A percentile compares a stretch with the other conserved stretches of the same genome.
Evolutionary conservation across 345 rosid genomes (phyloP).

Genomic region (Turritis glabra): DNA sequence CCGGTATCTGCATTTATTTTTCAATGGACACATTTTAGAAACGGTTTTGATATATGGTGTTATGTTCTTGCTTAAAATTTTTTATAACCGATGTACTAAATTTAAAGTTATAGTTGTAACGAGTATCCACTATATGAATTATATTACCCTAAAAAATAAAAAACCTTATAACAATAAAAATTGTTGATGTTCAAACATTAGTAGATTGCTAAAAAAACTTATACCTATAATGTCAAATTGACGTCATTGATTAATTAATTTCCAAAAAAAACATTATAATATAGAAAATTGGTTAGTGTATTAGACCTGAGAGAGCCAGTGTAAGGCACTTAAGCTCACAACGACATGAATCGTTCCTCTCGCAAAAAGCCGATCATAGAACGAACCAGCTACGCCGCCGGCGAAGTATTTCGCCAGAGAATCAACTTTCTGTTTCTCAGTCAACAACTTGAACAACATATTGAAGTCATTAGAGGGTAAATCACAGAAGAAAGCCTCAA

Average conservation of each 20-base stretch:
- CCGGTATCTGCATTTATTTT: conserved; percentile 48
- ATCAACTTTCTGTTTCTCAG: conserved; percentile 16
- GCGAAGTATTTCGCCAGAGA: conserved; percentile 38
- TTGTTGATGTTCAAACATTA: background rate
- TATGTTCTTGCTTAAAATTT: background rate
- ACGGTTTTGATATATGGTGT: background rate
- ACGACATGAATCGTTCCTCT: conserved; percentile 54
- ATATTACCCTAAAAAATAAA: background rate
- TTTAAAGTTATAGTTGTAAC: background rate
- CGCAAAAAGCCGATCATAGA: conserved; percentile 56
- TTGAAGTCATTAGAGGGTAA: conserved; percentile 66
- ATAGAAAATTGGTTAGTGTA: background rate
- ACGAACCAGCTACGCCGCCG: conserved; percentile 61
- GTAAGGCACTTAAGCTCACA: conserved; percentile 63
- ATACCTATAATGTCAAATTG: background rate
- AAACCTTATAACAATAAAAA: background rate
- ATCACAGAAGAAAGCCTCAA: conserved; percentile 61
- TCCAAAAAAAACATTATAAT: background rate
- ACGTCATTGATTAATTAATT: background rate
- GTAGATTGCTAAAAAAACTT: background rate
- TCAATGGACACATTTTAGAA: background rate
- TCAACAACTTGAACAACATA: conserved; percentile 43
- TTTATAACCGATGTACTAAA: background rate
- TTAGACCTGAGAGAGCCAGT: conserved; percentile 65
- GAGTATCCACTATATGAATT: background rate